Conservation (phyloP, 2,329 filamentous ascomycete genomes). For the Colletotrichum nymphaeae region DNA sequence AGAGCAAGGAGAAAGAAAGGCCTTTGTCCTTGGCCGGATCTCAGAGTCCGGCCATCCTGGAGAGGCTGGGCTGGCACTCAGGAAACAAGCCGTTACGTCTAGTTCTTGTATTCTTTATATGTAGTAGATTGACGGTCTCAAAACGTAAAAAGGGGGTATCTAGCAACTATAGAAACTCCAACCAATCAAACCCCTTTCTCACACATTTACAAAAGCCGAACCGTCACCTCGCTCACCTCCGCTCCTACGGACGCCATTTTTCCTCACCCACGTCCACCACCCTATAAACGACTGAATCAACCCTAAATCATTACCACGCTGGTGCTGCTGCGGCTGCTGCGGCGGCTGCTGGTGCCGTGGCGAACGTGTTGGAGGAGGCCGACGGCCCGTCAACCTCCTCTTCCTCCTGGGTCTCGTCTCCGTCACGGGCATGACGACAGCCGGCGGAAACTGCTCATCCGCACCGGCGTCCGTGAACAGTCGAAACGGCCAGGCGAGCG, state of each 20-base stretch:
- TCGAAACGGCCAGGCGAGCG: slow-evolving; percentile 19
- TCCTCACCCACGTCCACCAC: slow-evolving; percentile 9
- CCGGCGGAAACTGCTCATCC: background rate
- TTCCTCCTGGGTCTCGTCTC: slow-evolving; percentile 33
- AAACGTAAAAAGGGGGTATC: background rate
- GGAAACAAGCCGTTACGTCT: background rate
- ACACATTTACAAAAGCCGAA: background rate
- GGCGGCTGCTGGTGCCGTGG: background rate
- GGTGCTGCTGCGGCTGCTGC: background rate
- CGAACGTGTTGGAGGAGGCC: background rate
- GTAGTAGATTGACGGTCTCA: too few relatives aligned
- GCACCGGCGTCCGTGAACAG: background rate
- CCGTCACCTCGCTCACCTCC: background rate
- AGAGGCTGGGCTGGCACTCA: background rate
- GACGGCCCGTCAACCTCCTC: slow-evolving; percentile 31
- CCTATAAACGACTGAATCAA: background rate
- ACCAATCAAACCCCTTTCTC: background rate
- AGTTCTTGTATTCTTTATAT: too few relatives aligned
- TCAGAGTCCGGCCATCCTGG: too few relatives aligned
- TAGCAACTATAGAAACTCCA: background rate
- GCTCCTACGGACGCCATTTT: background rate
- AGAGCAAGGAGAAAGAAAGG: too few relatives aligned
- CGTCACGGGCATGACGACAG: background rate
- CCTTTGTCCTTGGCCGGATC: too few relatives aligned
- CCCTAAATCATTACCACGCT: background rate